phyloP scores from a whole-genome alignment of 192 early-diverging fungal species.

The Coemansia umbellata region DNA sequence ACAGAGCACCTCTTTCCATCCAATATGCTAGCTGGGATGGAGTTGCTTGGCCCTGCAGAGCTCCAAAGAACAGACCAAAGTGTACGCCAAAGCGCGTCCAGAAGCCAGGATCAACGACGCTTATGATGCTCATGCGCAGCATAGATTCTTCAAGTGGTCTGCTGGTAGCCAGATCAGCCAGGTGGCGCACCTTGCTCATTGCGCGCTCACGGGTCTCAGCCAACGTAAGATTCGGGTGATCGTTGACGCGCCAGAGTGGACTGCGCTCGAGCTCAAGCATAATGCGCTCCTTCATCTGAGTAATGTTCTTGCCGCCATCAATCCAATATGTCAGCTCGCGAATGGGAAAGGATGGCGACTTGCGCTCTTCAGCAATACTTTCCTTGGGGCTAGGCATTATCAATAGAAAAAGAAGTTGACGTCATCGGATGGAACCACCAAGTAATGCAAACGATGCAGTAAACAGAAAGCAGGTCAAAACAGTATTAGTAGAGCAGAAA shows the following conservation, averaged over 20 bases:
- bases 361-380: slow-evolving; percentile 70
- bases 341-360: slow-evolving; percentile 69
- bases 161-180: slow-evolving; percentile 67
- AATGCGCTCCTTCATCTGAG: slow-evolving; percentile 69
- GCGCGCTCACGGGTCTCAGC: slow-evolving; percentile 75
- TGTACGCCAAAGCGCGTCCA: slow-evolving; percentile 93
- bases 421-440: no score
- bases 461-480: no score
- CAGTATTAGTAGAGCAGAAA: neutral
- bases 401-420: no score
- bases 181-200: slow-evolving; percentile 73
- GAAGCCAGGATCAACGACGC: slow-evolving; percentile 79
- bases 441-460: no score
- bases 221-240: slow-evolving; percentile 75
- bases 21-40: slow-evolving; percentile 81
- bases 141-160: slow-evolving; percentile 68
- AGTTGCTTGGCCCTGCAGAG: slow-evolving; percentile 79
- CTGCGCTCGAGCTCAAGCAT: slow-evolving; percentile 86
- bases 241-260: slow-evolving; percentile 73
- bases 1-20: slow-evolving; percentile 77
- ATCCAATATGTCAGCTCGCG: slow-evolving; percentile 77
- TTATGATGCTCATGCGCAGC: slow-evolving; percentile 74
- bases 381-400: slow-evolving; percentile 42
- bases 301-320: slow-evolving; percentile 68
- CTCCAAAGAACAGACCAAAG: slow-evolving; percentile 84